These are phyloP conservation scores for Thyridium curvatum DNA, from an alignment of 2,329 filamentous ascomycete genomes.

Conservation along the genomic window DNA sequence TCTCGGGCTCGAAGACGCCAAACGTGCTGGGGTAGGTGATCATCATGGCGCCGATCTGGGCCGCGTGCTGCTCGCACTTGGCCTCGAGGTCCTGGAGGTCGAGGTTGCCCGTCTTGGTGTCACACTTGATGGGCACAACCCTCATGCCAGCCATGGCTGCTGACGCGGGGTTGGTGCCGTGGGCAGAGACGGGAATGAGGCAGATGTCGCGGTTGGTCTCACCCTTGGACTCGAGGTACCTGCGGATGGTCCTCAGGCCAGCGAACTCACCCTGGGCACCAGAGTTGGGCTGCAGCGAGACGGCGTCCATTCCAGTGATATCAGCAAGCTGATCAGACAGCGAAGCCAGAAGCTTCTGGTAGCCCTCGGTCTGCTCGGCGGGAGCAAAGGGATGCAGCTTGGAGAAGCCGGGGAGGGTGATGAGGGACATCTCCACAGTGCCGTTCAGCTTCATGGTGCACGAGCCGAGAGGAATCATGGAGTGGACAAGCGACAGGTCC, in stretches of 20 bases:
- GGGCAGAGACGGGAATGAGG: constrained; percentile 88
- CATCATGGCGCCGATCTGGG: constrained; percentile 89
- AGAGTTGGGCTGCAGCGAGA: constrained; percentile 90
- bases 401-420: constrained; percentile 70
- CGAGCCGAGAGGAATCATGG: constrained; percentile 94
- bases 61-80: constrained; percentile 83
- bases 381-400: constrained; percentile 79
- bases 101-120: constrained; percentile 79
- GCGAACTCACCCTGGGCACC: constrained; percentile 94
- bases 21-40: constrained; percentile 94
- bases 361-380: constrained; percentile 57
- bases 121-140: constrained; percentile 87
- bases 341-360: constrained; percentile 61
- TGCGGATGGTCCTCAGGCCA: constrained; percentile 80
- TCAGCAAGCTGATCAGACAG: constrained; percentile 70
- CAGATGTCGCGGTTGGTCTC: constrained; percentile 79
- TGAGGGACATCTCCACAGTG: constrained; percentile 85
- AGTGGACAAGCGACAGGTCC: constrained; percentile 88
- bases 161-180: constrained; percentile 93
- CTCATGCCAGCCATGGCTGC: constrained; percentile 95
- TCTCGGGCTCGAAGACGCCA: constrained; percentile 85
- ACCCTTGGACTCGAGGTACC: constrained; percentile 66
- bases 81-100: constrained; percentile 79
- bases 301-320: constrained; percentile 86
- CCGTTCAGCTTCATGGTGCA: constrained; percentile 99